Evolutionary conservation across 768 basidiomycete species (phyloP).

Genomic region (Sarcodon aspratus): DNA sequence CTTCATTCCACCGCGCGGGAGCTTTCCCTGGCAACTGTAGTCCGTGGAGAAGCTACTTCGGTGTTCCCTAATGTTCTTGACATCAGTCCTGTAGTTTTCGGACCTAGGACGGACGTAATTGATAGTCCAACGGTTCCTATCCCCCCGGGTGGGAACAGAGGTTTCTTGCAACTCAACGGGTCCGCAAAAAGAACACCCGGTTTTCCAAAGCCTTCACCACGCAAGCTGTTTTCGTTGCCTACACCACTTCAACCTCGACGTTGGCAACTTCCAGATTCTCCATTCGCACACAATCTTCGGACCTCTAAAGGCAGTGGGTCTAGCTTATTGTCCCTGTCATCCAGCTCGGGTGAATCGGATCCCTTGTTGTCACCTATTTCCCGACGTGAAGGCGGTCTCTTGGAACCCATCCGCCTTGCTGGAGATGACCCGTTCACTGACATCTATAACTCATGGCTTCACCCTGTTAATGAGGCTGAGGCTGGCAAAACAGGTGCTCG

Average conservation of each 20-base stretch:
- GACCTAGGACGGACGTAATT: conserved; percentile 9
- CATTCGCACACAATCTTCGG: conserved; percentile 2
- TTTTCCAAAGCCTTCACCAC: conserved; percentile 8
- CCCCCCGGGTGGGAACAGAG: not conserved
- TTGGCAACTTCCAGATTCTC: not conserved
- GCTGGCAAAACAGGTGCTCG: conserved; percentile 18
- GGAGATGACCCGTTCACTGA: conserved; percentile 12
- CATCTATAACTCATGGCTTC: conserved; percentile 5
- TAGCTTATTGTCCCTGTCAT: conserved; percentile 14
- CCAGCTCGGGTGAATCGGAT: conserved; percentile 19
- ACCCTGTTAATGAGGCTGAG: conserved; percentile 9
- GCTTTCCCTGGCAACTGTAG: conserved; percentile 53
- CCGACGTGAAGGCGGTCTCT: conserved; percentile 2
- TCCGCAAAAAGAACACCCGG: conserved; percentile 2
- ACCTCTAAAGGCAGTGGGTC: conserved; percentile 7
- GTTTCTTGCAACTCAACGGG: conserved; percentile 6
- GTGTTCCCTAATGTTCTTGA: conserved; percentile 17
- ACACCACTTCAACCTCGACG: conserved; percentile 2
- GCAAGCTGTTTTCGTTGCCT: conserved; percentile 8
- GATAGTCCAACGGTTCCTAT: conserved; percentile 13
- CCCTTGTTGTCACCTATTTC: conserved; percentile 12
- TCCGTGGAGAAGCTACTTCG: conserved; percentile 36
- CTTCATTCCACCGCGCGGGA: conserved; percentile 56
- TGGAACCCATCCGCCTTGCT: conserved; percentile 17
- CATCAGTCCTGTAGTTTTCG: conserved; percentile 20